phyloP scores from a whole-genome alignment of 1,139 yeast genomes.

The Debaryomyces coudertii region DNA sequence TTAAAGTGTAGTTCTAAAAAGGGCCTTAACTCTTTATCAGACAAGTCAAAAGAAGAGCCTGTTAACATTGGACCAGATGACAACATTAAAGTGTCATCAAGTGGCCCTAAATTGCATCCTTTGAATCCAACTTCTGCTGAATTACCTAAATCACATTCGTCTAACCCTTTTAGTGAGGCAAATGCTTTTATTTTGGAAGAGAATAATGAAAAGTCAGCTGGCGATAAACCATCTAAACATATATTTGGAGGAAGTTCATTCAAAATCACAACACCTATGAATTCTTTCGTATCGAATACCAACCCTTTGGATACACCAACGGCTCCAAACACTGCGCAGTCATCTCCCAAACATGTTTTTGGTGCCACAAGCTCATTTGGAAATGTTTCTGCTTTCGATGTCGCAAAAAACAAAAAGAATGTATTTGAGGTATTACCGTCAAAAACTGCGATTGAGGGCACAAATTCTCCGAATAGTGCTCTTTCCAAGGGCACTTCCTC shows the following conservation, averaged over 20 bases:
- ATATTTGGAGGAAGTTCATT: slow-evolving; percentile 37
- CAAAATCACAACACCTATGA: slow-evolving; percentile 25
- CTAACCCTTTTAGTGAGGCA: background rate
- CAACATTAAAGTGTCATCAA: background rate
- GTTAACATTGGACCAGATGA: slow-evolving; percentile 3
- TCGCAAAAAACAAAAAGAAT: slow-evolving; percentile 31
- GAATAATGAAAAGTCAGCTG: slow-evolving; percentile 8
- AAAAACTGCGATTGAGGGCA: slow-evolving; percentile 15
- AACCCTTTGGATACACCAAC: slow-evolving; percentile 13
- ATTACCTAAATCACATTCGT: background rate
- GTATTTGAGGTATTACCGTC: slow-evolving; percentile 37
- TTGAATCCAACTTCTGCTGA: background rate
- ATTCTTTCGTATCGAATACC: slow-evolving; percentile 22
- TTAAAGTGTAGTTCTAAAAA: slow-evolving; percentile 16
- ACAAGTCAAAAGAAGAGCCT: background rate
- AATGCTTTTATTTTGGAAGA: background rate
- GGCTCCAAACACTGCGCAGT: slow-evolving; percentile 11
- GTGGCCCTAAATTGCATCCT: slow-evolving; percentile 3
- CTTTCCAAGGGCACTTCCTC: slow-evolving; percentile 11
- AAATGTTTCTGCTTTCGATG: slow-evolving; percentile 32
- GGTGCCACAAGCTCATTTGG: slow-evolving; percentile 61
- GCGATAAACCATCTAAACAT: slow-evolving; percentile 18
- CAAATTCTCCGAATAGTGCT: slow-evolving; percentile 10
- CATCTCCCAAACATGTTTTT: slow-evolving; percentile 36
- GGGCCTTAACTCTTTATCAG: background rate